Evolutionary conservation across 345 rosid species (phyloP), one percentile per base, ranked within the genome.

Genomic region (Fremontodendron californicum): DNA sequence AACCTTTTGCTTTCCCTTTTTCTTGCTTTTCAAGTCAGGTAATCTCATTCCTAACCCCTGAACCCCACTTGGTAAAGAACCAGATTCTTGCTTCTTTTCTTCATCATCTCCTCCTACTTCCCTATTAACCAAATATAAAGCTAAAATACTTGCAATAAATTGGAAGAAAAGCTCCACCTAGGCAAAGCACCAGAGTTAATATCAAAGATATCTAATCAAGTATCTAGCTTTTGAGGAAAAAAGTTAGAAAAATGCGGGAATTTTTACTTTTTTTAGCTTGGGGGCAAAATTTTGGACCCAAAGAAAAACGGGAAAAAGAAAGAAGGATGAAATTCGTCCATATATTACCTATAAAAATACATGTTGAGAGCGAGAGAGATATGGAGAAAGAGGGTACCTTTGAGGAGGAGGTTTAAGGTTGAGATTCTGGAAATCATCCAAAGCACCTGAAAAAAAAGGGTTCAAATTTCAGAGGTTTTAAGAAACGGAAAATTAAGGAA

Each of bases 351-450:
- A 6, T 1, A 18, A 51, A 51, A 51, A 18, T 21, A 75, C 35
- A 60, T 46, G 29, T 0, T 39, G 39, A 55, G n/a, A n/a, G n/a
- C n/a, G 62, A 19, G 57, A 16, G n/a, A n/a, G n/a, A n/a, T n/a
- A n/a, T n/a, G n/a, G 23, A 16, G 6, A 40, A 69, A 29, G 51
- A 55, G 33, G 65, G 23, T 18, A 88, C 94, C 86, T 88, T 81
- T 72, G 95, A 82, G 90, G 62, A 39, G 87, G 57, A 71, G 85
- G 78, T 37, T 82, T 74, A 27, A 95, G 90, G 76, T 92, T 93
- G 85, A 95, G 94, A 84, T 74, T 86, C 87, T 92, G 93, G 85
- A 95, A 93, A 89, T 95, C 99, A 81, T 90, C 96, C 90, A 95
- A 87, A 80, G 94, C 99, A 77, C 99, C 99, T 95, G 90, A 76